Conservation (phyloP, 2,329 filamentous ascomycete genomes). For the Epichloe scottii region DNA sequence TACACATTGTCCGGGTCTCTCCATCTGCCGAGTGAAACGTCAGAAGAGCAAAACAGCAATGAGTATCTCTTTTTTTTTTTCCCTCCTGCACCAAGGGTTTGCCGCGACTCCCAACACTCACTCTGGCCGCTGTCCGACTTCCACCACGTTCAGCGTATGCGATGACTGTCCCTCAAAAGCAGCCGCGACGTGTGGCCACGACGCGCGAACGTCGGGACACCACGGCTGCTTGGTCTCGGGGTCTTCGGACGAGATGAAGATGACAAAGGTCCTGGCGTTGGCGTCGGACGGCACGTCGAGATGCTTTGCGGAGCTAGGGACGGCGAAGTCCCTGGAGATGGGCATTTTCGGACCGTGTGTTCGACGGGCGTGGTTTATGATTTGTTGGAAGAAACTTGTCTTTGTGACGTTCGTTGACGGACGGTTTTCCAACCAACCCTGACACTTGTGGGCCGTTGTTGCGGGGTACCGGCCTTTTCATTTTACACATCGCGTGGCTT, state of each 20-base stretch:
- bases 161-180: conserved; percentile 16
- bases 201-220: conserved; percentile 27
- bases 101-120: conserved; percentile 11
- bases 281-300: not conserved
- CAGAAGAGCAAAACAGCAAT: not conserved
- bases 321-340: conserved; percentile 3
- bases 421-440: not conserved
- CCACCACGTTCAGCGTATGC: conserved; percentile 16
- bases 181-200: conserved; percentile 19
- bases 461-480: no score
- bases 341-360: conserved; percentile 1
- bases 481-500: no score
- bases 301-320: conserved; percentile 3
- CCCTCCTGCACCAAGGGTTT: not conserved
- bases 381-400: not conserved
- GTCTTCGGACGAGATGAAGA: conserved; percentile 24
- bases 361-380: no score
- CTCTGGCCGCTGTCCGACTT: conserved; percentile 23
- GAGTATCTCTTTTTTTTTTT: not conserved
- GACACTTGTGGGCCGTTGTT: no score
- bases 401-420: not conserved
- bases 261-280: conserved; percentile 14
- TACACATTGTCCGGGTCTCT: conserved; percentile 19
- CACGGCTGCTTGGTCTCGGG: conserved; percentile 22
- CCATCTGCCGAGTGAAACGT: conserved; percentile 17